Evolutionary conservation across 768 basidiomycete species (phyloP), one percentile per base, ranked within the genome.

Genomic region (Clavulina sp.): DNA sequence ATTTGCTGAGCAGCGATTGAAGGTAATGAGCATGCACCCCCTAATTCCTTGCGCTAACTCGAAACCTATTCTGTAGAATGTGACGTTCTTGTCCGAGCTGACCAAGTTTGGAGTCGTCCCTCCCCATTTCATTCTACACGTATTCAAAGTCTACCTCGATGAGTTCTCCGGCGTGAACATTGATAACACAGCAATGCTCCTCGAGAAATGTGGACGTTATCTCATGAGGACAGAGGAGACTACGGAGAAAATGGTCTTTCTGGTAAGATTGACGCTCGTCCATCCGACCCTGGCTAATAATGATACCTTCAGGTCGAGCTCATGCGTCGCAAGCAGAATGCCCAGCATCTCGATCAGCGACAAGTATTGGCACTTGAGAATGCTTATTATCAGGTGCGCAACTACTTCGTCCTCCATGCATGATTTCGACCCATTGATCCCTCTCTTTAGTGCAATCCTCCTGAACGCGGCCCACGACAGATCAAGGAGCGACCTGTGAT

Each of bases 71-170:
- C 4, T 33, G 21, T 59, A 96, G 89, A 99, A 97, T 61, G 75
- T 86, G 23, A 73, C 77, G 9, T 99, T 83, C 67, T 65, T 91
- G 52, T 83, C 86, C 3, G 93, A 84, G 64, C 68, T 99, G 59
- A 92, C 92, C n/a, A 99, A 99, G 66, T 97, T 97, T 65, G 71
- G 75, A 34, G 78, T 97, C 21, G 85, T 96, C 5, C 91, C 88
- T 28, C 68, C 81, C 3, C 91, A 97, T 63, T 71, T 93, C 52
- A 88, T 97, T 59, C 68, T 99, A 44, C 92, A 97, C 63, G 83
- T 88, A 59, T 84, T 93, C 71, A 97, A 97, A 75, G 89, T 93
- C 48, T 93, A 87, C 65, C 69, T 97, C 59, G 93, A 96, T 62
- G 93, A 96, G 62, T 88, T 99, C 60, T 80, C 81, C 1, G 86